Percentiles rank a stretch among this genome's conserved stretches.
Evolutionary conservation across 1,139 yeast genomes (phyloP).

Genomic region (Saccharomyces pastorianus): DNA sequence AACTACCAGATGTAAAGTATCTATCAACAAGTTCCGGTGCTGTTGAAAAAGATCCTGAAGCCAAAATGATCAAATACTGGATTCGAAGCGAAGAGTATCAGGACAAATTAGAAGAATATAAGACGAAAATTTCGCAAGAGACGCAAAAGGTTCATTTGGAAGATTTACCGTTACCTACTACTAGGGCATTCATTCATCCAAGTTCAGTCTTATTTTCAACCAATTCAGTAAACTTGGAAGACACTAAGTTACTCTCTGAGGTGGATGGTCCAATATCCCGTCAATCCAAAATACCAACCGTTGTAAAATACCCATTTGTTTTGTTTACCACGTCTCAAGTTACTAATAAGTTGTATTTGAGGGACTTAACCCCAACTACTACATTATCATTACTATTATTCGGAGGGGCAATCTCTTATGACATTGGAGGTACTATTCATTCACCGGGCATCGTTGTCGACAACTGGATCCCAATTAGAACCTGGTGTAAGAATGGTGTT

Average conservation of each 20-base stretch:
- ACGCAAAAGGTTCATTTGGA: slow-evolving; percentile 11
- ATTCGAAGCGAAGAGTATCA: slow-evolving; percentile 49
- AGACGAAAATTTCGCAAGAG: slow-evolving; percentile 1
- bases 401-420: slow-evolving; percentile 71
- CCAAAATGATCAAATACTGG: slow-evolving; percentile 65
- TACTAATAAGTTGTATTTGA: slow-evolving; percentile 60
- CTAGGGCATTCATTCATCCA: slow-evolving; percentile 76
- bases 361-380: slow-evolving; percentile 73
- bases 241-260: slow-evolving; percentile 30
- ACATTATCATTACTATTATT: slow-evolving; percentile 65
- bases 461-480: slow-evolving; percentile 72
- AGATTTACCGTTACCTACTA: slow-evolving; percentile 39
- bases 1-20: slow-evolving; percentile 72
- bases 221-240: slow-evolving; percentile 31
- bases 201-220: slow-evolving; percentile 56
- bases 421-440: slow-evolving; percentile 40
- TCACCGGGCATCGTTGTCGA: slow-evolving; percentile 66
- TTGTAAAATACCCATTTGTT: slow-evolving; percentile 45
- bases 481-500: slow-evolving; percentile 94
- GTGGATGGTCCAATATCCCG: slow-evolving; percentile 35
- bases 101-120: slow-evolving; percentile 22
- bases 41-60: slow-evolving; percentile 76
- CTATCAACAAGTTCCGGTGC: slow-evolving; percentile 68
- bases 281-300: slow-evolving; percentile 22
- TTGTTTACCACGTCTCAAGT: slow-evolving; percentile 50